phyloP scores from a whole-genome alignment of 495 filamentous ascomycete genomes.

The Aspergillus leporis region DNA sequence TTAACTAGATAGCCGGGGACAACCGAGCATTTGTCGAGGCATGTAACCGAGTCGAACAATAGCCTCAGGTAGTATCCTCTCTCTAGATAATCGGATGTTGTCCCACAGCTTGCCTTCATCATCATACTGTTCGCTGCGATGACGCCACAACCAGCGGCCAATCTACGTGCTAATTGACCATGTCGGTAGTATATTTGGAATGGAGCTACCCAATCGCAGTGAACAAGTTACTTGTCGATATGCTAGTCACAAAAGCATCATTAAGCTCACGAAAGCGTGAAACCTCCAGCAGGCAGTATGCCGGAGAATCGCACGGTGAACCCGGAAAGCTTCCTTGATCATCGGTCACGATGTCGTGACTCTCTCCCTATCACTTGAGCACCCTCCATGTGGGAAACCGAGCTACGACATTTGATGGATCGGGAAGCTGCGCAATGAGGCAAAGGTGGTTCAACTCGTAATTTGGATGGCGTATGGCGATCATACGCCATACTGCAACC shows the following conservation, averaged over 20 bases:
- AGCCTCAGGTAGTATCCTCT: neutral
- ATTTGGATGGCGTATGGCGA: neutral
- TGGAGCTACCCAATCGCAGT: neutral
- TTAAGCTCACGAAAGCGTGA: neutral
- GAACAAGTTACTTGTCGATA: neutral
- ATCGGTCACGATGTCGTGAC: neutral
- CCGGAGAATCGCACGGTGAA: constrained; percentile 15
- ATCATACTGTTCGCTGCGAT: too few species aligned
- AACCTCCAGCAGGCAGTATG: constrained; percentile 23
- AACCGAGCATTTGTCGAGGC: neutral
- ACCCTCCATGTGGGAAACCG: neutral
- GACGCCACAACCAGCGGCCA: neutral
- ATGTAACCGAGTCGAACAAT: neutral
- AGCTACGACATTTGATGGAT: neutral
- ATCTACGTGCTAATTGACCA: neutral
- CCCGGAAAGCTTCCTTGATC: neutral
- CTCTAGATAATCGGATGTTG: neutral
- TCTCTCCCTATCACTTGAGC: neutral
- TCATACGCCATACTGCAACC: neutral
- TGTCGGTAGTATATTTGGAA: neutral
- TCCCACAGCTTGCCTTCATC: neutral
- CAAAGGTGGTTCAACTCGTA: neutral
- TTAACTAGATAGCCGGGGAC: neutral
- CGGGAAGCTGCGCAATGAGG: neutral
- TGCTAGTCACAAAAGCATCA: neutral